These are phyloP conservation scores for Lactarius psammicola DNA, from an alignment of 768 basidiomycete species.

Conservation along the genomic window DNA sequence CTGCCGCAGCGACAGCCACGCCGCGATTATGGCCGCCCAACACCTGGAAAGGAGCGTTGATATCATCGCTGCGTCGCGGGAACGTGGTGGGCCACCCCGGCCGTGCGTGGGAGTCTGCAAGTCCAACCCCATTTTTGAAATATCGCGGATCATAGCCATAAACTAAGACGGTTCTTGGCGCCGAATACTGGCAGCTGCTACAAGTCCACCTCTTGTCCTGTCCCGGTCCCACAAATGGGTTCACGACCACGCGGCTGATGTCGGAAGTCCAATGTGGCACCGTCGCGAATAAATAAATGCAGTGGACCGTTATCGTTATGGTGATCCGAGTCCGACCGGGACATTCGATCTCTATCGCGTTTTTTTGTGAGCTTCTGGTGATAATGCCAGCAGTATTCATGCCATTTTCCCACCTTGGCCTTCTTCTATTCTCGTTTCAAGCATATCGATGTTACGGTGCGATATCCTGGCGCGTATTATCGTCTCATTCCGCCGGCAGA, in stretches of 20 bases:
- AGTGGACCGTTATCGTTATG: neutral
- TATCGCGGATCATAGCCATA: neutral
- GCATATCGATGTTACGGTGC: neutral
- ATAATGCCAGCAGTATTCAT: neutral
- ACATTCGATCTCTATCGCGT: neutral
- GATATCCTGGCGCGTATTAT: neutral
- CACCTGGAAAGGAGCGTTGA: constrained; percentile 9
- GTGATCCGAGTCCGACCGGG: neutral
- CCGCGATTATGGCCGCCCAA: neutral
- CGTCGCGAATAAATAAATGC: too few species aligned
- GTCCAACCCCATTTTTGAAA: constrained; percentile 1
- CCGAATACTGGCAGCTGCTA: too few species aligned
- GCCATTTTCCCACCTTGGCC: neutral
- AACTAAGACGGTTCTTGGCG: neutral
- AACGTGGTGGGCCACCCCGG: neutral
- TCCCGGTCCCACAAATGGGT: neutral
- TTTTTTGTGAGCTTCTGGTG: neutral
- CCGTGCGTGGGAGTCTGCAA: constrained; percentile 16
- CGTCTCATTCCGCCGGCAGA: neutral
- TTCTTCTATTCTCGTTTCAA: too few species aligned
- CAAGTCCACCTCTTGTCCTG: neutral
- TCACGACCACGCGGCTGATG: neutral
- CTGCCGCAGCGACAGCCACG: neutral
- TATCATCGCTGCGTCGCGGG: constrained; percentile 4
- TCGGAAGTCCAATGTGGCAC: neutral